These are phyloP conservation scores for Exsudoporus floridanus DNA, from an alignment of 1,284 basidiomycete genomes.

Conservation along the genomic window DNA sequence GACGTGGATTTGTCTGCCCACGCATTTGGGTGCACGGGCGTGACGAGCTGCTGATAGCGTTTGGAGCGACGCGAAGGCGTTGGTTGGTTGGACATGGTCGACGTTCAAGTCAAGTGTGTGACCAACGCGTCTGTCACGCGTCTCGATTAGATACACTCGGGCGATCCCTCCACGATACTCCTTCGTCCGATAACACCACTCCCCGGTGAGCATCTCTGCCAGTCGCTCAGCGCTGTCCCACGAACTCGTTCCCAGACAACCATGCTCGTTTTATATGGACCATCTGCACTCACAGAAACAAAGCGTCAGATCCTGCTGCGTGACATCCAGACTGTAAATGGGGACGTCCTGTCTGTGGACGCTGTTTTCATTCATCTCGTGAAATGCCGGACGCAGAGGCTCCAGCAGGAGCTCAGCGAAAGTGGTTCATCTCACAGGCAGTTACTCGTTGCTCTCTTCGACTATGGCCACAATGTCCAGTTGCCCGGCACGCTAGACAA, in stretches of 20 bases:
- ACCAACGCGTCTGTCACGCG: constrained; percentile 30
- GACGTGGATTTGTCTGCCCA: constrained; percentile 33
- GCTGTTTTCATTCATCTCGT: constrained; percentile 88
- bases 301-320: constrained; percentile 72
- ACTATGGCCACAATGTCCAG: constrained; percentile 82
- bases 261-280: constrained; percentile 71
- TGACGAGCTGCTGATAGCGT: constrained; percentile 51
- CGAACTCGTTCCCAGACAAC: constrained; percentile 11
- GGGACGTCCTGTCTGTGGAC: constrained; percentile 70
- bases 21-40: constrained; percentile 35
- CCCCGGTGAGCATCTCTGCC: constrained; percentile 15
- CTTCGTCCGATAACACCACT: constrained; percentile 6
- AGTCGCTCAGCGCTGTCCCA: neutral
- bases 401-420: constrained; percentile 52
- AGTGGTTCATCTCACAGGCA: constrained; percentile 46
- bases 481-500: constrained; percentile 46
- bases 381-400: constrained; percentile 51
- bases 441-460: constrained; percentile 75
- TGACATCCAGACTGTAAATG: constrained; percentile 54
- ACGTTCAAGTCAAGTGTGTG: constrained; percentile 4
- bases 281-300: constrained; percentile 68
- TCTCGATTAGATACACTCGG: constrained; percentile 6
- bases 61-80: constrained; percentile 48
- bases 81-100: constrained; percentile 22
- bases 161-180: neutral